Evolutionary conservation across 192 early-diverging fungal genomes (phyloP), one percentile per base, ranked within the genome.

Genomic region (Phycomyces nitens): DNA sequence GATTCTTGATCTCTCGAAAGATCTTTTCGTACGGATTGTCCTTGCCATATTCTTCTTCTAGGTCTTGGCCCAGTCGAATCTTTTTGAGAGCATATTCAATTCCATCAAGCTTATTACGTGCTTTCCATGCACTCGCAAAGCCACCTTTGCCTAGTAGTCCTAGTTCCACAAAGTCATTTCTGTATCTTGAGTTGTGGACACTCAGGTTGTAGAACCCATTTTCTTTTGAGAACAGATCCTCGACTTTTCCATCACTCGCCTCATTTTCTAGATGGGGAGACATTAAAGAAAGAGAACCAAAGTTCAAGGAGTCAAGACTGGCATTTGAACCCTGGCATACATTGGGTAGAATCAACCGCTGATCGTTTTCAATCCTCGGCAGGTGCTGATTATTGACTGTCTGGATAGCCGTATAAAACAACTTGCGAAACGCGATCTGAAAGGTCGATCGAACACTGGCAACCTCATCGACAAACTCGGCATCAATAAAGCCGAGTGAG

Each of bases 41-140:
- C 40, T 58, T 40, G 20, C 56, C 24, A 47, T 6, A 18, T 54
- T 54, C 54, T 50, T 68, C 49, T 43, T 65, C 27, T 12, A 66
- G 51, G 56, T 83, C 53, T 12, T 62, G 68, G n/a, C 80, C 77
- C 40, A 96, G 73, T 20, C 80, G 75, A 16, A 97, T 82, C 58
- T 89, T 86, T 71, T 99, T 99, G 41, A 99, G 79, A 4, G 97
- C 97, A 76, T 99, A 99, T 22, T 90, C 81, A 8, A 88, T 85
- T 2, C 86, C 90, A 70, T 99, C 97, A 47, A 99, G 72, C 69
- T 86, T 86, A 72, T 99, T 94, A 34, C 85, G 73, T n/a, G 85
- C 92, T 53, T 88, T 78, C 62, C 72, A 89, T 2, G 96, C 97
- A 34, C 78, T 83, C 9, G 95, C 97, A 77, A 97, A 99, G 2